Conservation (phyloP, 1,284 basidiomycete species). For the Ustilago lituana region DNA sequence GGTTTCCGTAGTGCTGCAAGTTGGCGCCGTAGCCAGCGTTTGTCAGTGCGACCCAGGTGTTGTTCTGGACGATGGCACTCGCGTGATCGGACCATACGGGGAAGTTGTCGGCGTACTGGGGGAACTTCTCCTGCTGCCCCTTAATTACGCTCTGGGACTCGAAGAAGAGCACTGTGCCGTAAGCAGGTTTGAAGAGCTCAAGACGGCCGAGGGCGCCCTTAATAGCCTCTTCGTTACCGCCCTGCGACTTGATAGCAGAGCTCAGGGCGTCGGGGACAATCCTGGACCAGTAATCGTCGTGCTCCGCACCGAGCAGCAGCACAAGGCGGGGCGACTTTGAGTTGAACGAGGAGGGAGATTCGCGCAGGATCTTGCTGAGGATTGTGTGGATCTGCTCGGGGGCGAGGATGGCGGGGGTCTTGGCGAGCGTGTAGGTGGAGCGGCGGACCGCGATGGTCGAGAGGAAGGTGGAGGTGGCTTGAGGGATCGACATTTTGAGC, state of each 20-base stretch:
- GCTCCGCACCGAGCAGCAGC: constrained; percentile 69
- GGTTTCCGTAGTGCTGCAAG: constrained; percentile 67
- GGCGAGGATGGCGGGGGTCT: constrained; percentile 65
- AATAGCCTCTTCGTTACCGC: constrained; percentile 43
- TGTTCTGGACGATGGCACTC: constrained; percentile 68
- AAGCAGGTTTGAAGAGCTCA: constrained; percentile 67
- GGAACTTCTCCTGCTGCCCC: constrained; percentile 66
- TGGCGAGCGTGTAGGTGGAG: constrained; percentile 69
- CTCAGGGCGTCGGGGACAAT: constrained; percentile 59
- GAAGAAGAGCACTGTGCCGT: constrained; percentile 70
- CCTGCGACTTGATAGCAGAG: constrained; percentile 10
- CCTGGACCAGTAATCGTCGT: constrained; percentile 69
- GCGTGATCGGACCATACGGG: constrained; percentile 60
- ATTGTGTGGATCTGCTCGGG: constrained; percentile 68
- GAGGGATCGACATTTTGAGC: constrained; percentile 30
- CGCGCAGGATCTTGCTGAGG: constrained; percentile 69
- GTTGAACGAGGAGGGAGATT: constrained; percentile 69
- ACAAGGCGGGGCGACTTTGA: constrained; percentile 69
- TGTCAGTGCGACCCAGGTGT: constrained; percentile 70
- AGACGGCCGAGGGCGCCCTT: constrained; percentile 54
- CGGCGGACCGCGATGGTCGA: constrained; percentile 65
- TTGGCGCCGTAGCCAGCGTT: constrained; percentile 70
- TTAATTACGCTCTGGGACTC: constrained; percentile 53
- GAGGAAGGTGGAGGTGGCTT: constrained; percentile 40
- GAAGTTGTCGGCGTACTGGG: constrained; percentile 68